Base-by-base conservation (phyloP, 495 filamentous ascomycete genomes). In the Aspergillus sclerotioniger region DNA sequence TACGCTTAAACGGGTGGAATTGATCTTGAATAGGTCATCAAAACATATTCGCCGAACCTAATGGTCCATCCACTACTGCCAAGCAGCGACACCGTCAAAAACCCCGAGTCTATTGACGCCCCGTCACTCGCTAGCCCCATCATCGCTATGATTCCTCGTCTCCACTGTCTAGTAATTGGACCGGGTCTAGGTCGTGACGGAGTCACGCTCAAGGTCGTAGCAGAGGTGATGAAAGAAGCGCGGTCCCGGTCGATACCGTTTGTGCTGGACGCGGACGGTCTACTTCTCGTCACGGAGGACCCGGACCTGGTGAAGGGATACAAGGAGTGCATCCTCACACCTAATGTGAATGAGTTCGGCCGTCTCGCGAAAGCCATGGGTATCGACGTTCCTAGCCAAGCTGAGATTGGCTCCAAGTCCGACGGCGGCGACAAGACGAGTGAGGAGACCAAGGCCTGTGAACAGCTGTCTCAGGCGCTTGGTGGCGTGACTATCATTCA, bases 21-120 rank as follows among this genome's bases (percentile, higher is more conserved):
- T 15, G 7, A 25, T 31, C 19, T 17, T 37, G 13, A 8, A 32
- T 45, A 77, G 71, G 93, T 97, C 45, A 95, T 98, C 67, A 98
- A 98, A 80, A 86, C 90, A 15, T 98, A 98, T 79, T 98, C 95
- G 35, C 94, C 94, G 9, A 97, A 98, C 74, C 77, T 98, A 13
- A 98, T 98, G 95, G 95, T 98, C 13, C 95, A 98, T 69, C 95
- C 94, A 3, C 81, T 96, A 50, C 92, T 98, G 81, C 91, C 92
- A 32, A 90, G 92, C 73, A 65, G 59, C 54, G 61, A 70, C 57
- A 65, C 82, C 69, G 67, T 80, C 65, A 63, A 72, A 45, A 70
- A 77, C 35, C 66, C 72, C 47, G 62, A 72, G 16, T 70, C 72
- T 12, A 69, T 69, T 31, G 79, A 84, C 64, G 78, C 79, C 13